These are phyloP conservation scores for Aspergillus nidulans DNA, from an alignment of 495 filamentous ascomycete genomes.

Conservation along the genomic window DNA sequence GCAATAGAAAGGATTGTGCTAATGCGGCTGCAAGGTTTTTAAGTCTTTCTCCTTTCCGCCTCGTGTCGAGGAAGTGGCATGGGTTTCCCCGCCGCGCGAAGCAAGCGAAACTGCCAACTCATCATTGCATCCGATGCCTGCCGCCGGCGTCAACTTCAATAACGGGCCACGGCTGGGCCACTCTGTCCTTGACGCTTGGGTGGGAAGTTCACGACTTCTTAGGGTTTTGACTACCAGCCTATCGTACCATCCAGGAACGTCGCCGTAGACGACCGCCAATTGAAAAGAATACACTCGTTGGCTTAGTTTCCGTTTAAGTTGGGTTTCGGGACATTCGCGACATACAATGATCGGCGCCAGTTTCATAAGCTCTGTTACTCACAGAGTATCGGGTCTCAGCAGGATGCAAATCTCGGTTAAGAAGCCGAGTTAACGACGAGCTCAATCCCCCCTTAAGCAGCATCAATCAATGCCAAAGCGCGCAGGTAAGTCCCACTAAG, in stretches of 20 bases:
- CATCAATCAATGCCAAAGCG: constrained; percentile 11
- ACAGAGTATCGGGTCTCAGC: constrained; percentile 2
- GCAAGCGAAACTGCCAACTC: constrained; percentile 69
- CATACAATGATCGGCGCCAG: neutral
- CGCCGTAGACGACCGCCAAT: neutral
- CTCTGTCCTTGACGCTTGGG: constrained; percentile 13
- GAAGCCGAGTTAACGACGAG: constrained; percentile 13
- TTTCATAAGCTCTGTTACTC: neutral
- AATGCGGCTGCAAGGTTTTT: constrained; percentile 18
- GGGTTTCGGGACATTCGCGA: neutral
- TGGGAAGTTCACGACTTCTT: constrained; percentile 12
- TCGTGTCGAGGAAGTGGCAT: constrained; percentile 21
- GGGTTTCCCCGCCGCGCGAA: constrained; percentile 24
- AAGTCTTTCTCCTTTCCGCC: constrained; percentile 11
- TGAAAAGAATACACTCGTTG: neutral
- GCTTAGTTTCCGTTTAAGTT: neutral
- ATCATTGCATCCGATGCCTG: constrained; percentile 72
- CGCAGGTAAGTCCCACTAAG: neutral
- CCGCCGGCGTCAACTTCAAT: constrained; percentile 36
- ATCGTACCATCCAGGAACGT: constrained; percentile 7
- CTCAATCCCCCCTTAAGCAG: constrained; percentile 16
- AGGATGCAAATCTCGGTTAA: constrained; percentile 6
- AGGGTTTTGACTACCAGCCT: constrained; percentile 4
- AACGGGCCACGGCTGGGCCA: constrained; percentile 25
- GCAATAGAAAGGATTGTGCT: constrained; percentile 13